Evolutionary conservation across 1,284 basidiomycete genomes (phyloP), one percentile per base, ranked within the genome.

Genomic region (Fomitiporia mediterranea): DNA sequence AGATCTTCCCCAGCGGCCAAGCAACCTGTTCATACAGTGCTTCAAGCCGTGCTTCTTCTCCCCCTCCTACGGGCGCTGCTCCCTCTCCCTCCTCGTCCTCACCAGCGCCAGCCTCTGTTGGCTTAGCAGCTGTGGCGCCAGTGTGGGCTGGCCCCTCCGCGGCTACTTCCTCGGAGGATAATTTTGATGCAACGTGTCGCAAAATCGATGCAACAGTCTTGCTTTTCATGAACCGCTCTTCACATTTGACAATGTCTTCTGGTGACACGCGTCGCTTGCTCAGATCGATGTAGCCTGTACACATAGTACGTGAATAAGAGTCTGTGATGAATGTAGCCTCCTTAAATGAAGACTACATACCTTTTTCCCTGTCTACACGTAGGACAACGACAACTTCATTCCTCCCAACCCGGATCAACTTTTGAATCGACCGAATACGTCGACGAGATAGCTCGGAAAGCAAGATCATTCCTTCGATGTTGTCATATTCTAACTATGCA

Each of bases 331-430:
- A 19, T 43, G 57, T 25, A 51, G 46, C n/a, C n/a, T n/a, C n/a
- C n/a, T n/a, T n/a, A n/a, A 52, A 51, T 27, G 52, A 23, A 23
- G 42, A 21, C 37, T 6, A 71, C 81, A 63, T 62, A 91, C 94
- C 97, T 78, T 99, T 99, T 74, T 99, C 97, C 72, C 98, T 98
- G 80, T 99, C 96, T 37, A 99, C 96, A 70, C 96, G 82, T 63
- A 99, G 83, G 0, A 99, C 97, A 59, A 99, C 96, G 60, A 99
- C 96, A 59, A 99, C 96, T 71, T 99, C 96, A 71, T 99, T 99
- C 66, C 97, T 82, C 19, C 96, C 96, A 2, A 99, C 95, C 57
- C 96, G 81, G 71, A 99, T 99, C 56, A 99, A 83, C 72, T 99
- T 99, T 72, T 99, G 96, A 50, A 99, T 98, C 17, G 92, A 96